phyloP scores from a whole-genome alignment of 2,329 filamentous ascomycete species.

The Seiridium cupressi region DNA sequence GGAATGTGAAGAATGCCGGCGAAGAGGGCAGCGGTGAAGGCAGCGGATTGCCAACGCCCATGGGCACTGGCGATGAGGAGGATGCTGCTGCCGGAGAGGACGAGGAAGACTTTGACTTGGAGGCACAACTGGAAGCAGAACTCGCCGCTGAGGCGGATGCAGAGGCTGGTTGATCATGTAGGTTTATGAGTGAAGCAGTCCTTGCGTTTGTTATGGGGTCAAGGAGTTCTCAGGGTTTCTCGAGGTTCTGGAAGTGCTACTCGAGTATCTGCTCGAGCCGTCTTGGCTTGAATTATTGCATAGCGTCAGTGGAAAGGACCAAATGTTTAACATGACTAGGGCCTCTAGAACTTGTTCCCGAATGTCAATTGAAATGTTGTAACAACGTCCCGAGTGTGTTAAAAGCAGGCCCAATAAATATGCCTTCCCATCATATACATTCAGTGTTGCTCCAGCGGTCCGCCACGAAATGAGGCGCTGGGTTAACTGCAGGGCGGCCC shows the following conservation, averaged over 20 bases:
- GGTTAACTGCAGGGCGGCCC: neutral
- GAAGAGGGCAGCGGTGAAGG: constrained; percentile 17
- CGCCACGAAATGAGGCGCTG: neutral
- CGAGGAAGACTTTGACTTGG: constrained; percentile 40
- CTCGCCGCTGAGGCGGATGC: constrained; percentile 34
- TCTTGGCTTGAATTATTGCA: constrained; percentile 11
- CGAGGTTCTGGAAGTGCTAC: neutral
- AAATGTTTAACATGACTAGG: constrained; percentile 12
- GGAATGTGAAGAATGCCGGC: constrained; percentile 34
- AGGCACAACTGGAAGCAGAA: constrained; percentile 46
- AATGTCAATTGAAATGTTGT: too few species aligned
- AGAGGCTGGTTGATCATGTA: constrained; percentile 25
- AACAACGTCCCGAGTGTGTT: too few species aligned
- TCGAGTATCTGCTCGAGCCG: constrained; percentile 2
- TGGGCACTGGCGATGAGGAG: constrained; percentile 39
- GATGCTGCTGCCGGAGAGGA: constrained; percentile 30
- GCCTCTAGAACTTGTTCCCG: neutral
- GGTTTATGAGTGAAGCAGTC: constrained; percentile 16
- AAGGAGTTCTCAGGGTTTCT: neutral
- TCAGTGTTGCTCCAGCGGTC: too few species aligned
- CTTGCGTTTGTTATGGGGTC: neutral
- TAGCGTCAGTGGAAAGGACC: constrained; percentile 14
- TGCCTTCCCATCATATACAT: too few species aligned
- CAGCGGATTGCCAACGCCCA: constrained; percentile 33
- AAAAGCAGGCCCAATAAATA: too few species aligned